Evolutionary conservation across 2,329 filamentous ascomycete genomes (phyloP).

Genomic region (Biscogniauxia marginata): DNA sequence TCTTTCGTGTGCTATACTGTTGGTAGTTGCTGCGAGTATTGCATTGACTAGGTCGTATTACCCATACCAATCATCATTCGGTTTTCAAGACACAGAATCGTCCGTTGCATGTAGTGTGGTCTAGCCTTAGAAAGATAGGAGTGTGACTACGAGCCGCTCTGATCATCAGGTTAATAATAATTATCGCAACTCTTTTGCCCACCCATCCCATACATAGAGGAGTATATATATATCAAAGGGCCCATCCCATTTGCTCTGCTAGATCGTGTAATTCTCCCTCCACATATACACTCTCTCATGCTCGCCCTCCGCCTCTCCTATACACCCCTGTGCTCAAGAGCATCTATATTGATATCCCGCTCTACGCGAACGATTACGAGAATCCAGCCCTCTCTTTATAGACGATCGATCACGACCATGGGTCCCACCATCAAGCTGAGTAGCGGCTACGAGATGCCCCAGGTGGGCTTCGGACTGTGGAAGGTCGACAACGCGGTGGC

Average conservation of each 20-base stretch:
- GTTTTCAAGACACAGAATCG: neutral
- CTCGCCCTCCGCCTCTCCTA: neutral
- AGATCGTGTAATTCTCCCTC: neutral
- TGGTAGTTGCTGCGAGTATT: neutral
- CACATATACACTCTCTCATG: neutral
- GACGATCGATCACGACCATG: constrained; percentile 18
- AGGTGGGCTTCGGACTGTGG: constrained; percentile 78
- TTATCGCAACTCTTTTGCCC: neutral
- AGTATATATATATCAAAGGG: neutral
- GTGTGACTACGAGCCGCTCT: neutral
- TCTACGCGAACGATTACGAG: neutral
- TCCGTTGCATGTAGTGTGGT: neutral
- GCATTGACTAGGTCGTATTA: neutral
- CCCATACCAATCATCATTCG: neutral
- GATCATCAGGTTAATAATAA: neutral
- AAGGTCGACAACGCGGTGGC: constrained; percentile 74
- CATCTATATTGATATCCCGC: neutral
- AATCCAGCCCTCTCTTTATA: neutral
- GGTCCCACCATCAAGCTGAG: constrained; percentile 58
- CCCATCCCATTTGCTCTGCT: neutral
- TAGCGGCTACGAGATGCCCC: constrained; percentile 68
- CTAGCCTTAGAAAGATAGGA: neutral
- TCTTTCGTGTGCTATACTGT: neutral
- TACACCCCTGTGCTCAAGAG: neutral
- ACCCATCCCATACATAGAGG: neutral